Percentiles rank a stretch among this genome's conserved stretches.
phyloP scores from a whole-genome alignment of 768 basidiomycete species.

The Lentinula edodes region DNA sequence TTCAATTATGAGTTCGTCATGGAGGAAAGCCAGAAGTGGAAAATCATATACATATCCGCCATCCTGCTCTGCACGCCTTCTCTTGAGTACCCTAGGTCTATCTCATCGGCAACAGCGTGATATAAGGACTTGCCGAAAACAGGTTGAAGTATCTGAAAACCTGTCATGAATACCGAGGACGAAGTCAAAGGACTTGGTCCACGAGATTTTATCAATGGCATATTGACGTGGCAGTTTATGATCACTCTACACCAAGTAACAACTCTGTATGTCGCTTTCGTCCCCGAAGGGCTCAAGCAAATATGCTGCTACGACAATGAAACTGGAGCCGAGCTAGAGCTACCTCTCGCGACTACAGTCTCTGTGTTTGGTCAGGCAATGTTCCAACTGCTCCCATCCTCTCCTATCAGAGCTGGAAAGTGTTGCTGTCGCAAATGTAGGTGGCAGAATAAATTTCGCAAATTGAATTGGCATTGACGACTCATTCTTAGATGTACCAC shows the following conservation, averaged over 20 bases:
- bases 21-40: constrained; percentile 47
- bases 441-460: too few relatives aligned
- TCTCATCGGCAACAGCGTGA: constrained; percentile 53
- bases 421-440: too few relatives aligned
- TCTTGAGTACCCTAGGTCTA: constrained; percentile 38
- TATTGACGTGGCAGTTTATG: constrained; percentile 51
- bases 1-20: constrained; percentile 56
- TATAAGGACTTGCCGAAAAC: constrained; percentile 42
- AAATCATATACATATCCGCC: constrained; percentile 51
- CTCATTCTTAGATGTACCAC: too few relatives aligned
- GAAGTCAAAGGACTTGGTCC: constrained; percentile 38
- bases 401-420: too few relatives aligned
- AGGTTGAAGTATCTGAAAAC: constrained; percentile 53
- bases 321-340: constrained; percentile 53
- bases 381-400: too few relatives aligned
- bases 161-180: constrained; percentile 38
- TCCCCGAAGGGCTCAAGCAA: constrained; percentile 50
- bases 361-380: too few relatives aligned
- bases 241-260: constrained; percentile 45
- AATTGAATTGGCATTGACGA: too few relatives aligned
- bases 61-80: constrained; percentile 55
- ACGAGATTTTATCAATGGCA: constrained; percentile 59
- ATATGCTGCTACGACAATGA: constrained; percentile 59
- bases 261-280: constrained; percentile 39
- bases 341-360: too few relatives aligned